A percentile compares a stretch with the other conserved stretches of the same genome.
Evolutionary conservation across 192 early-diverging fungal species (phyloP).

Genomic region (Coemansia asiatica): DNA sequence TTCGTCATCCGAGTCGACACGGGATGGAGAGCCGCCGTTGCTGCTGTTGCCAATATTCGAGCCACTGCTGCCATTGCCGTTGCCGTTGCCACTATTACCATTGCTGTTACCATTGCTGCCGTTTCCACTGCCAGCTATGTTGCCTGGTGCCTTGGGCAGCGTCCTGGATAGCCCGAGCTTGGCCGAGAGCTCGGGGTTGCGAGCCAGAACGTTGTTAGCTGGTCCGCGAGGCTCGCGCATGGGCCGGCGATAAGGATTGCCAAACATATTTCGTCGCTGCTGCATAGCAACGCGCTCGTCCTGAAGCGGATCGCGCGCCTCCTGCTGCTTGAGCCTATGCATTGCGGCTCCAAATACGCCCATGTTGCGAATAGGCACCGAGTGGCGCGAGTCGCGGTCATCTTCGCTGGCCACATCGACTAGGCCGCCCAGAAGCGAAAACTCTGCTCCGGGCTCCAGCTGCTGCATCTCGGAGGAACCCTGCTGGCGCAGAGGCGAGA

Average conservation of each 20-base stretch:
- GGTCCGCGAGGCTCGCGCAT: conserved; percentile 52
- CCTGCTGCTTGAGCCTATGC: conserved; percentile 55
- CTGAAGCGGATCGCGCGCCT: conserved; percentile 64
- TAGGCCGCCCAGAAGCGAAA: conserved; percentile 36
- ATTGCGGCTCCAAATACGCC: conserved; percentile 65
- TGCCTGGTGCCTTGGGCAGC: neutral
- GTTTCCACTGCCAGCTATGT: neutral
- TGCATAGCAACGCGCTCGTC: conserved; percentile 63
- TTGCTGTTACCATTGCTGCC: neutral
- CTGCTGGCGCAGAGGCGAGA: too few species aligned
- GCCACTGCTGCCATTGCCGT: conserved; percentile 1
- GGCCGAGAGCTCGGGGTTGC: conserved; percentile 44
- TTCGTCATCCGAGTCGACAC: conserved; percentile 33
- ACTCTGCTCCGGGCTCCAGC: conserved; percentile 31
- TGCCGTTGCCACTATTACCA: neutral
- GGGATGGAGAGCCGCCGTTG: neutral
- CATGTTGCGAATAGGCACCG: conserved; percentile 71
- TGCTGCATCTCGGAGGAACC: neutral
- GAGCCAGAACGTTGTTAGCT: conserved; percentile 52
- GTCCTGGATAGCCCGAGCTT: conserved; percentile 32
- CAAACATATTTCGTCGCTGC: conserved; percentile 69
- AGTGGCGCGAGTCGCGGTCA: conserved; percentile 62
- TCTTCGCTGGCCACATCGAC: conserved; percentile 52
- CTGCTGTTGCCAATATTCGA: neutral
- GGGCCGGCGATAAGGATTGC: conserved; percentile 69